Evolutionary conservation across 225 moss, liverwort and hornwort genomes (phyloP).

Genomic region (Sphagnum contortum): DNA sequence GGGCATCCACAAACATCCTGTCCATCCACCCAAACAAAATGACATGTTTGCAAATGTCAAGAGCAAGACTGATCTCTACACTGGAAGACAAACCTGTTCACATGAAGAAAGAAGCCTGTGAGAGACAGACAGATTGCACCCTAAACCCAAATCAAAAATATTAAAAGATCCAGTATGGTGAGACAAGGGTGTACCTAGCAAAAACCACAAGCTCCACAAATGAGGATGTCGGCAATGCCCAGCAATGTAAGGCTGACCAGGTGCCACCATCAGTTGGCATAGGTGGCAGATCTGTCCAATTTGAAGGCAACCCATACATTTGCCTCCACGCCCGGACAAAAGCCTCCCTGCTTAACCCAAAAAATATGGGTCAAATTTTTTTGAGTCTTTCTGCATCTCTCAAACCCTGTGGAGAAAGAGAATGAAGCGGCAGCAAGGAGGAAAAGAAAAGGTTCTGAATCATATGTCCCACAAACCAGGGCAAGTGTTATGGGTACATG

Average conservation of each 20-base stretch:
- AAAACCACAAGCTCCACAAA: constrained; percentile 82
- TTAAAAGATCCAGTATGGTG: neutral
- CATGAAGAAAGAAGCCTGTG: too few relatives aligned
- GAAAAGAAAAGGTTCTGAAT: too few relatives aligned
- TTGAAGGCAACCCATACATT: constrained; percentile 60
- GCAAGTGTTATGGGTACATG: too few relatives aligned
- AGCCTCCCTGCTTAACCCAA: constrained; percentile 42
- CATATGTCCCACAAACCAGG: too few relatives aligned
- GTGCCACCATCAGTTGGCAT: constrained; percentile 70
- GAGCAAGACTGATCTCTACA: neutral
- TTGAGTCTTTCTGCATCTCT: neutral
- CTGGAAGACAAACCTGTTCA: too few relatives aligned
- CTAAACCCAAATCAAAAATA: neutral
- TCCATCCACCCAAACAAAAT: constrained; percentile 5
- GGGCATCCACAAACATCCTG: constrained; percentile 86
- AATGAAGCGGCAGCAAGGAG: too few relatives aligned
- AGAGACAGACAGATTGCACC: too few relatives aligned
- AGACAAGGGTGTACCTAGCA: constrained; percentile 48
- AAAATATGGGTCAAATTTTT: neutral
- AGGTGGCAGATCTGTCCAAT: constrained; percentile 54
- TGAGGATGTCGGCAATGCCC: constrained; percentile 81
- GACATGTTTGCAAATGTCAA: constrained; percentile 8
- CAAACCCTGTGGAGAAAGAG: neutral
- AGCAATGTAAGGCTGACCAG: constrained; percentile 87
- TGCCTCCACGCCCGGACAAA: constrained; percentile 55